These are phyloP conservation scores for Chaetomium sp. DNA, from an alignment of 2,329 filamentous ascomycete genomes.

Conservation along the genomic window DNA sequence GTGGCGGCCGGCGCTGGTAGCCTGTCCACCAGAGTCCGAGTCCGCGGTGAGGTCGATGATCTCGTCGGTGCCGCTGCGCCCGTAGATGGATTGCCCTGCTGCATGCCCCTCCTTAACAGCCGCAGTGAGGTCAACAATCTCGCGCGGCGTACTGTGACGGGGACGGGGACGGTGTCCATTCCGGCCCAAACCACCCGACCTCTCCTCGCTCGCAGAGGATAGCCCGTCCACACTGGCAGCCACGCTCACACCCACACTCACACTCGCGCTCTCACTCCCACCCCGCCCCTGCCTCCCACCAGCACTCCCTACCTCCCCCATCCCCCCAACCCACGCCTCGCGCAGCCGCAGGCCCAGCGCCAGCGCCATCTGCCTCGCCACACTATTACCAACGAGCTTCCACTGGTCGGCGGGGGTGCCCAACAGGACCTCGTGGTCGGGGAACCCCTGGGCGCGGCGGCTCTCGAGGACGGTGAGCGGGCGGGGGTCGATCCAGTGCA, in stretches of 20 bases:
- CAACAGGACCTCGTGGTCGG: constrained; percentile 69
- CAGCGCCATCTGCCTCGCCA: constrained; percentile 68
- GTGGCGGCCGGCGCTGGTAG: background rate
- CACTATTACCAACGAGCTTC: constrained; percentile 74
- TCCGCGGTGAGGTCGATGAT: constrained; percentile 8
- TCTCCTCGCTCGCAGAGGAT: background rate
- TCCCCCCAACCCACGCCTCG: constrained; percentile 55
- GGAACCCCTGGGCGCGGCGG: constrained; percentile 69
- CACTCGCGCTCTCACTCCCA: constrained; percentile 2
- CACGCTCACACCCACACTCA: constrained; percentile 6
- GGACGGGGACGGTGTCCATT: background rate
- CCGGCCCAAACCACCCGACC: background rate
- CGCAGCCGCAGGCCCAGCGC: constrained; percentile 66
- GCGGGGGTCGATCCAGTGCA: constrained; percentile 70
- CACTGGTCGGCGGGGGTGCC: constrained; percentile 59
- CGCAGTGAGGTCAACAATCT: background rate
- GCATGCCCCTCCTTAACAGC: background rate
- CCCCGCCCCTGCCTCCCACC: background rate
- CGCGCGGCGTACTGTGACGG: background rate
- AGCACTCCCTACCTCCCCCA: constrained; percentile 26
- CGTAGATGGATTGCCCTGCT: background rate
- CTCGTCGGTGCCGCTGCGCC: background rate
- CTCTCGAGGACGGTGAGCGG: constrained; percentile 67
- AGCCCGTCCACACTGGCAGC: background rate
- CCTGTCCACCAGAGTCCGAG: background rate